Evolutionary conservation across 140 eudicot species (phyloP).

Genomic region (Stevia rebaudiana): DNA sequence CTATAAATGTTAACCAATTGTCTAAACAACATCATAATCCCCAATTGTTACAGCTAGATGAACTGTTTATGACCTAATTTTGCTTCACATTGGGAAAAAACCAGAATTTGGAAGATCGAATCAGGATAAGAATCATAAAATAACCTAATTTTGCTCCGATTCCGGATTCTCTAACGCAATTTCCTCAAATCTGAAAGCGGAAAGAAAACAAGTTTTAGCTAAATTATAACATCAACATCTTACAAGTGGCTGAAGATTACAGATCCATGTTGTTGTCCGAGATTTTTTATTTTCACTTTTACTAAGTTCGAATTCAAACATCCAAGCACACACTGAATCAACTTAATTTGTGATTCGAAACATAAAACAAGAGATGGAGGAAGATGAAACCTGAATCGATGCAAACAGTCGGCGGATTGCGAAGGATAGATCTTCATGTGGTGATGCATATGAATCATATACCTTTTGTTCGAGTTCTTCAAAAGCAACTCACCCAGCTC

Average conservation of each 20-base stretch:
- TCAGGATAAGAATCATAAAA: not conserved
- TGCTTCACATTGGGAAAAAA: not conserved
- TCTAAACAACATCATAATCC: slow-evolving; percentile 5
- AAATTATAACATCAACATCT: not conserved
- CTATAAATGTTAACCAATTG: slow-evolving; percentile 4
- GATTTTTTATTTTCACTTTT: not conserved
- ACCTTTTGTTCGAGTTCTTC: not conserved
- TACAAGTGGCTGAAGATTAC: not conserved
- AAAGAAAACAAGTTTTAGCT: not conserved
- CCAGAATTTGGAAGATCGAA: not conserved
- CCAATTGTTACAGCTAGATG: not conserved
- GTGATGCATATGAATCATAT: not conserved
- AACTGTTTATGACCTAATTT: slow-evolving; percentile 5
- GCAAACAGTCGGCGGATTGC: not conserved
- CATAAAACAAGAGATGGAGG: not conserved
- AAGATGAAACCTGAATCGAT: slow-evolving; percentile 9
- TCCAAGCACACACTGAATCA: not conserved
- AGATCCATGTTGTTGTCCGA: not conserved
- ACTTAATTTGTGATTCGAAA: not conserved
- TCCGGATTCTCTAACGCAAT: not conserved
- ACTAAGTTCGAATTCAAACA: not conserved
- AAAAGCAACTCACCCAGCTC: slow-evolving; percentile 12
- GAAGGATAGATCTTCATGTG: not conserved
- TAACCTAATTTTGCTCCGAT: too few relatives aligned
- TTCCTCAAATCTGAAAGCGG: not conserved